These are phyloP conservation scores for Penstemon newberryi DNA, from an alignment of 257 asterid genomes.

Conservation along the genomic window DNA sequence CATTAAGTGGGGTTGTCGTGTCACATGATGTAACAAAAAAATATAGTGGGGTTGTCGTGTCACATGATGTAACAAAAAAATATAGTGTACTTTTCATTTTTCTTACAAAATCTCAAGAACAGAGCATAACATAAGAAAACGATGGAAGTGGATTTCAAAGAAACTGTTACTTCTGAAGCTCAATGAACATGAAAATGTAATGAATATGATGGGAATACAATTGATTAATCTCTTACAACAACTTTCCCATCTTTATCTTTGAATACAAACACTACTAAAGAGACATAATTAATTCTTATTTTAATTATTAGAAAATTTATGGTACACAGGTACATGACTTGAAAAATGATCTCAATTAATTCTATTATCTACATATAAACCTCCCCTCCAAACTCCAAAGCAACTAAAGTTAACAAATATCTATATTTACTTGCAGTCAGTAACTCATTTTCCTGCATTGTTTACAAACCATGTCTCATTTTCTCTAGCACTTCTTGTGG, in stretches of 20 bases:
- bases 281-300: slow-evolving; percentile 17
- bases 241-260: background rate
- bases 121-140: no score
- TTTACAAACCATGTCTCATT: slow-evolving; percentile 33
- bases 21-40: no score
- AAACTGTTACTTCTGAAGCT: no score
- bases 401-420: slow-evolving; percentile 34
- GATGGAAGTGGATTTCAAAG: no score
- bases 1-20: no score
- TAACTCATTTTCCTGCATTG: slow-evolving; percentile 33
- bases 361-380: slow-evolving; percentile 15
- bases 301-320: slow-evolving; percentile 12
- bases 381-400: slow-evolving; percentile 24
- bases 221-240: slow-evolving; percentile 1
- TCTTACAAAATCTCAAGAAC: no score
- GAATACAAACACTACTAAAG: no score
- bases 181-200: background rate
- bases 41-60: no score
- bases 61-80: no score
- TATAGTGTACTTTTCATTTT: no score
- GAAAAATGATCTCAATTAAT: slow-evolving; percentile 24
- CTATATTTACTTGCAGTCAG: slow-evolving; percentile 29
- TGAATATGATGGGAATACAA: background rate
- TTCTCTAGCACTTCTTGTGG: slow-evolving; percentile 8
- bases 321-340: slow-evolving; percentile 17